phyloP scores from a whole-genome alignment of 177 flowering plant species.

The Tripterygium wilfordii region DNA sequence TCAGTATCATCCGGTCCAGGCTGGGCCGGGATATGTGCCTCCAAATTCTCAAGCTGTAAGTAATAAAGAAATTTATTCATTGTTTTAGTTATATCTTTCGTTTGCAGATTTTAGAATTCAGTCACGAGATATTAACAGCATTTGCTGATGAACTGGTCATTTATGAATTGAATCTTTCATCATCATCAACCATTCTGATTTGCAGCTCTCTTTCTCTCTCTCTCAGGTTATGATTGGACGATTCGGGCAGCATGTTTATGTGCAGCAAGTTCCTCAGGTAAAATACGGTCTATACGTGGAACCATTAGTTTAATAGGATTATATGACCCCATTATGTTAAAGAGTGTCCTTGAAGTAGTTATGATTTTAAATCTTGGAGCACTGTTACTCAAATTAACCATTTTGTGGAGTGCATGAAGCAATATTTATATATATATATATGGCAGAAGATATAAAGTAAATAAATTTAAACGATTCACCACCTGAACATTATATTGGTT shows the following conservation, averaged over 20 bases:
- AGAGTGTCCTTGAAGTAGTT: no score
- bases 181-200: no score
- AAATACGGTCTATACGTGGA: constrained; percentile 15
- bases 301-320: neutral
- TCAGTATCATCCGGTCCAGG: constrained; percentile 50
- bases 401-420: no score
- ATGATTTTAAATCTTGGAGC: no score
- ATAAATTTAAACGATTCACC: no score
- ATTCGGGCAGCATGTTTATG: constrained; percentile 52
- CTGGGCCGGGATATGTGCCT: constrained; percentile 42
- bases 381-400: no score
- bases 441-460: no score
- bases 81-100: neutral
- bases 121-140: no score
- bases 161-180: no score
- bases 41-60: constrained; percentile 66
- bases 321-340: no score
- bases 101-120: neutral
- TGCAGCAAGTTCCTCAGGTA: constrained; percentile 67
- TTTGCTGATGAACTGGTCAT: neutral
- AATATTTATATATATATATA: no score
- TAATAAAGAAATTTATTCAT: neutral
- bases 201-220: constrained; percentile 9
- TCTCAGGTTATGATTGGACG: constrained; percentile 80
- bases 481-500: no score